Evolutionary conservation across 2,329 filamentous ascomycete species (phyloP), one percentile per base, ranked within the genome.

Genomic region (Nothophoma quercina): DNA sequence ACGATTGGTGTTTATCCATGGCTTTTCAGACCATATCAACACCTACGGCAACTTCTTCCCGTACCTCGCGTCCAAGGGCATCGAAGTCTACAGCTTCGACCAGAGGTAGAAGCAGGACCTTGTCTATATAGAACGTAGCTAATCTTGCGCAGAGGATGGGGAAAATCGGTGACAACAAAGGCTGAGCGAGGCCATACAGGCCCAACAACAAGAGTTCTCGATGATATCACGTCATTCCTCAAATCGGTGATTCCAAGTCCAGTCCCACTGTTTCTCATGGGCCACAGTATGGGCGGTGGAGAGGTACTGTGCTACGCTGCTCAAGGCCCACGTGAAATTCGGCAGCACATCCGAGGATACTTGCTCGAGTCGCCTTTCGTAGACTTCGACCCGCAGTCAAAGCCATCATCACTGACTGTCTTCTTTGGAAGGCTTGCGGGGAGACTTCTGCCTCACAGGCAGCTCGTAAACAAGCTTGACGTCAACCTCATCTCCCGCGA

Each of bases 241-340:
- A 80, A 80, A 53, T 77, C 79, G 25, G 83, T 88, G 57, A 77
- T 87, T 5, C 81, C 81, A 8, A 71, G 75, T 32, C 62, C 71
- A 8, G 56, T 75, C 2, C 91, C 91, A 0, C 69, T 96, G 13
- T 97, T 96, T 75, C 81, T 97, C 16, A 86, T 95, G 79, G 93
- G 93, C 45, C 91, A 96, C 75, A 92, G 88, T 18, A 96, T 96
- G 91, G 93, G 93, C 60, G 93, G 93, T 53, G 90, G 86, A 19
- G 83, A 96, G 74, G 83, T 87, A 5, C 77, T 96, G 7, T 86
- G 84, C 34, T 87, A 85, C 62, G 78, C 77, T 55, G 73, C 75
- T 23, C 68, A 68, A 35, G 79, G 76, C 16, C 80, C 77, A 4
- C 59, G 62, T 34, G 81, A 84, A 13, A 71, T 90, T 10, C 80